Evolutionary conservation across 441 rosid species (phyloP), one percentile per base, ranked within the genome.

Genomic region (Erysimum pusillum): DNA sequence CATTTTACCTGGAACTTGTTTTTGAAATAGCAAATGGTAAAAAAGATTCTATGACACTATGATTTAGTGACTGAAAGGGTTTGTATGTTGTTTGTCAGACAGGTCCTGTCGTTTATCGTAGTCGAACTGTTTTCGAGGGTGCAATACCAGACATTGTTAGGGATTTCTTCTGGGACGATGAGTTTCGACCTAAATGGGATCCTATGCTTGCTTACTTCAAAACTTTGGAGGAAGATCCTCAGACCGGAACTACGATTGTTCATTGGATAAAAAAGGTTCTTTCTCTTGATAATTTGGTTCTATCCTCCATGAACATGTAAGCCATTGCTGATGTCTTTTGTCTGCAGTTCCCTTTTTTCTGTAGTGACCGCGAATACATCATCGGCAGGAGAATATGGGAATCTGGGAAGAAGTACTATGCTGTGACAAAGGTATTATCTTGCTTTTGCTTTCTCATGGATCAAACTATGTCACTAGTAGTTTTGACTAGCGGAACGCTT

Each of bases 141-240:
- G 97, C 91, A 65, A 85, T 86, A 28, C 89, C 94, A 9, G 96
- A 91, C 22, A 65, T 91, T 81, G 96, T 90, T 36, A 87, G 96
- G 82, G 98, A 94, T 83, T 94, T 94, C 89, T 94, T 94, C 79
- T 94, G 99, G 98, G 99, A 94, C 77, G 98, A 94, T 75, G 99
- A 91, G 59, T 94, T 92, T 83, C 86, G 99, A 35, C 90, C 90
- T 6, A 92, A 94, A 78, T 94, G 99, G 98, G 99, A 94, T 85
- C 87, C 90, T 31, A 92, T 94, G 99, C 96, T 94, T 78, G 76
- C 89, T 28, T 79, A 88, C 81, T 82, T 83, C 73, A 91, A 88
- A 62, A 88, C 88, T 28, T 81, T 94, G 72, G 89, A 89, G 80
- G 97, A 92, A 77, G 82, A 83, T 79, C 83, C 89, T 76, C 79